Evolutionary conservation across 2,329 filamentous ascomycete species (phyloP).

Genomic region (Pseudogymnoascus sp.): DNA sequence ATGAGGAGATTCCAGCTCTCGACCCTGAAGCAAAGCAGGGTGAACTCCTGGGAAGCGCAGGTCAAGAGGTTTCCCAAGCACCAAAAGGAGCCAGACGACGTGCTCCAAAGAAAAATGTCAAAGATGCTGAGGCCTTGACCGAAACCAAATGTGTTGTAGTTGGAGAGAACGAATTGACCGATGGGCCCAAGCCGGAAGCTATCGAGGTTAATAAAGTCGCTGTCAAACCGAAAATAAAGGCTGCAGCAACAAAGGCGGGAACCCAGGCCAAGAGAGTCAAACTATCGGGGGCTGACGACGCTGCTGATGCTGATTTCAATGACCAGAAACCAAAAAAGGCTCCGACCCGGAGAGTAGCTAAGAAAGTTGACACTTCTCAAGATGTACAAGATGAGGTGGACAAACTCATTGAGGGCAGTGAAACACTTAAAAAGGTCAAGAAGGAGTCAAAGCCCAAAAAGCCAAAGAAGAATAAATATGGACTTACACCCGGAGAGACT

Average conservation of each 20-base stretch:
- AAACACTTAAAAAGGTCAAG: slow-evolving; percentile 6
- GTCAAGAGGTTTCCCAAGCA: neutral
- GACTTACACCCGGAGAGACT: slow-evolving; percentile 45
- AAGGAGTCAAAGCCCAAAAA: slow-evolving; percentile 16
- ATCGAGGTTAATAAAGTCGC: neutral
- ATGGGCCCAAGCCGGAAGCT: neutral
- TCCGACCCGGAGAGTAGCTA: neutral
- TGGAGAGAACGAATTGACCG: neutral
- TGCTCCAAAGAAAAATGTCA: neutral
- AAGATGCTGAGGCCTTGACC: neutral
- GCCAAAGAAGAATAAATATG: slow-evolving; percentile 37
- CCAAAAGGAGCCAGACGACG: neutral
- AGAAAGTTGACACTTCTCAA: slow-evolving; percentile 10
- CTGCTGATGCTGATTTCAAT: neutral
- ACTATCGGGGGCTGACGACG: neutral
- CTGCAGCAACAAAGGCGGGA: neutral
- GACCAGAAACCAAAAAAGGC: slow-evolving; percentile 5
- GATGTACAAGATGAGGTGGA: slow-evolving; percentile 15
- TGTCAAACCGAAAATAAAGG: neutral
- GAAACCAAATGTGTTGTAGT: neutral
- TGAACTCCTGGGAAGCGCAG: neutral
- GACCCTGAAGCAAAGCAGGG: no score
- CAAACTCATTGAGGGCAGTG: slow-evolving; percentile 9
- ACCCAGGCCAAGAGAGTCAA: neutral
- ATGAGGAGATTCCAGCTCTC: neutral